Conservation (phyloP, 1,284 basidiomycete genomes). For the Microbotryum saponariae region DNA sequence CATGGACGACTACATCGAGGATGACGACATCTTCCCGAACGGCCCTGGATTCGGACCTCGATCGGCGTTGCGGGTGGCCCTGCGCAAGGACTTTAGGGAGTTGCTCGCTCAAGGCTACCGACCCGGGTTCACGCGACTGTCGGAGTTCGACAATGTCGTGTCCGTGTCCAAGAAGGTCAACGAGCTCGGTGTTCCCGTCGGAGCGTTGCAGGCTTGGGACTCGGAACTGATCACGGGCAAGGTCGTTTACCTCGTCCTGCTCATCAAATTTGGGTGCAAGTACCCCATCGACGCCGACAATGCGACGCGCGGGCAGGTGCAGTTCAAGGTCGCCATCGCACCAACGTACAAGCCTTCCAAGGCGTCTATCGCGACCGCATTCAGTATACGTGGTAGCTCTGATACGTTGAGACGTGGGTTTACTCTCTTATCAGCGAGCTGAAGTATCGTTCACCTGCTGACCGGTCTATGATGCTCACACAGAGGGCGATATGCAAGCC, state of each 20-base stretch:
- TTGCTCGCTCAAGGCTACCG: conserved; percentile 26
- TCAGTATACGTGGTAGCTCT: conserved; percentile 18
- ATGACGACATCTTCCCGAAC: conserved; percentile 18
- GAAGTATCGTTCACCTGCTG: neutral
- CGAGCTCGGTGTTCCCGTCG: conserved; percentile 22
- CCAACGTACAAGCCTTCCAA: conserved; percentile 28
- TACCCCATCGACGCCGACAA: conserved; percentile 31
- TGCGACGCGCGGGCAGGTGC: conserved; percentile 14
- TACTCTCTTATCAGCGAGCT: neutral
- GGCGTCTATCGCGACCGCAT: conserved; percentile 20
- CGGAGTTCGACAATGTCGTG: conserved; percentile 32
- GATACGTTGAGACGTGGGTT: conserved; percentile 22
- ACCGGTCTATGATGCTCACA: neutral
- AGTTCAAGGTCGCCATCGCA: conserved; percentile 28
- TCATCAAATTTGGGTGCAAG: conserved; percentile 18
- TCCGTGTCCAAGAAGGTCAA: conserved; percentile 29
- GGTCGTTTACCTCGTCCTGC: conserved; percentile 29
- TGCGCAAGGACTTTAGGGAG: conserved; percentile 26
- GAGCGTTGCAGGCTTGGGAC: conserved; percentile 33
- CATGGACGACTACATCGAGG: conserved; percentile 17
- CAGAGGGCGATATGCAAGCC: conserved; percentile 30
- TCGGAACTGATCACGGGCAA: conserved; percentile 26
- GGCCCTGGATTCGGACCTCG: neutral
- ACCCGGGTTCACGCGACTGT: conserved; percentile 28
- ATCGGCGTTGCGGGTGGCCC: too few relatives aligned